Base-by-base conservation (phyloP, 331 rosid genomes). In the Phaseolus coccineus region DNA sequence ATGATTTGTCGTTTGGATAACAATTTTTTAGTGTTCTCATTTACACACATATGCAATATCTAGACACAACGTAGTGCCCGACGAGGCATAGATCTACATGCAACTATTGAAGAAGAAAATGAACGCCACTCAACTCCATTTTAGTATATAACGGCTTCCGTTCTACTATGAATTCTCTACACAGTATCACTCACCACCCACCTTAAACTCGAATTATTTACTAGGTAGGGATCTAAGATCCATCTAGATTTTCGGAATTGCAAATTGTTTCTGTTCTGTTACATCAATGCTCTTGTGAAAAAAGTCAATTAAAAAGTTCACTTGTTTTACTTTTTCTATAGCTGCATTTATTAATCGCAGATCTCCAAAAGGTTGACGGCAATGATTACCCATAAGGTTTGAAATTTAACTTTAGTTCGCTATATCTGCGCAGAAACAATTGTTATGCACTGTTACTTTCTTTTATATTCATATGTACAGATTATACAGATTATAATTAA, bases 151-250 rank as follows among this genome's bases (percentile, higher is more conserved):
- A 15, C 16, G 56, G 35, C 16, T 39, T 30, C 58, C 71, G 74
- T 67, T 37, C 35, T 50, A 57, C 77, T 50, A 39, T 39, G 4
- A 35, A 30, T 61, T 46, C 48, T 69, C 3, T 61, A 1, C 2
- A 44, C 39, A 64, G 35, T 35, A 42, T 69, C 19, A 39, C 31
- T 37, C 58, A 71, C 35, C 61, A 35, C 22, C 46, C 57, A 11
- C n/a, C 8, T 48, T 69, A 25, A 11, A 74, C 89, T 63, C 82
- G 80, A 86, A 84, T 46, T 12, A 19, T 19, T 19, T 19, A 46
- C 51, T 46, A 44, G 15, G 42, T 16, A 48, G 71, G 82, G 84
- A 76, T 79, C 71, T 68, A 64, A 68, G 84, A 73, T 83, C 79
- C 74, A 81, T 81, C 80, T 30, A 37, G 71, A n/a, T 16, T 25